phyloP scores from a whole-genome alignment of 441 rosid species.

The Macaranga tanarius region DNA sequence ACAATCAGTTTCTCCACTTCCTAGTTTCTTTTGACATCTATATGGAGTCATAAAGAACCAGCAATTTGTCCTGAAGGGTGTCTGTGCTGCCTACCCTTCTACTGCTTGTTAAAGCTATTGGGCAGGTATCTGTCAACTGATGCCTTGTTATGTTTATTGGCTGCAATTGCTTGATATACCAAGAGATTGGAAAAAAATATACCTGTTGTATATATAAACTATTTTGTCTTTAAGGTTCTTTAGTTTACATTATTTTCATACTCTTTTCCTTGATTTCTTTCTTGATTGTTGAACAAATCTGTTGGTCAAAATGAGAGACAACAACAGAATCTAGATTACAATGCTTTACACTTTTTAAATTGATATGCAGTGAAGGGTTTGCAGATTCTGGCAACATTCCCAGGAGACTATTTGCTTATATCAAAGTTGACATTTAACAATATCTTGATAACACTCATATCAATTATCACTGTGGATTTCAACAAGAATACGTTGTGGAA shows the following conservation, averaged over 20 bases:
- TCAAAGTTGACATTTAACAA: slow-evolving; percentile 58
- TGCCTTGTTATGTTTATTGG: background rate
- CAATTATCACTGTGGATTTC: slow-evolving; percentile 50
- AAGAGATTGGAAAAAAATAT: background rate
- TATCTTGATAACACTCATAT: slow-evolving; percentile 55
- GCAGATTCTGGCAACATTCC: slow-evolving; percentile 63
- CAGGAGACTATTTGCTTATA: slow-evolving; percentile 47
- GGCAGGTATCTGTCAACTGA: background rate
- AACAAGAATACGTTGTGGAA: slow-evolving; percentile 55
- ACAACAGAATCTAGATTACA: background rate
- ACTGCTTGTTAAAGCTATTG: background rate
- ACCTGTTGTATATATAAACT: background rate
- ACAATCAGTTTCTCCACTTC: background rate
- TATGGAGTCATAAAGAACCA: background rate
- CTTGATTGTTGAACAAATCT: background rate
- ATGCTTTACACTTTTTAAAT: slow-evolving; percentile 17
- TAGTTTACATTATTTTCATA: background rate
- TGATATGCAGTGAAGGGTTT: slow-evolving; percentile 71
- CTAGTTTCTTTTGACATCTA: background rate
- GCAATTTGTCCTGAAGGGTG: background rate
- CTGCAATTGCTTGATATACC: background rate
- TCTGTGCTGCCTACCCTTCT: background rate
- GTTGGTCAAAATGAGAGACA: background rate
- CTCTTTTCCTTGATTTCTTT: background rate
- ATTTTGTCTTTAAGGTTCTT: background rate